Conservation (phyloP, 345 rosid species). For the Pugionium dolabratum region DNA sequence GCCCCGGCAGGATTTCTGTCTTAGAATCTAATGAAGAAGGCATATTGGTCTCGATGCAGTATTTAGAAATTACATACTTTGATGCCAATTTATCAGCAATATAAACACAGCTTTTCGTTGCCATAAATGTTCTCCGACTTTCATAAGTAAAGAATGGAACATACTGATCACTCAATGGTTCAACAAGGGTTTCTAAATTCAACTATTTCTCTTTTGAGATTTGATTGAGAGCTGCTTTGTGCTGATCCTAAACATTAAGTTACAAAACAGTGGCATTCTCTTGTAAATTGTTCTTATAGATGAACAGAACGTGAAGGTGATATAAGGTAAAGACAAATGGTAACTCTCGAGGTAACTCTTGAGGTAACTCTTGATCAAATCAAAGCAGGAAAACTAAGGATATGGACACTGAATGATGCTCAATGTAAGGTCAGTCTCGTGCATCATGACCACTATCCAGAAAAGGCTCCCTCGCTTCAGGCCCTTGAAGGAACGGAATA, state of each 20-base stretch:
- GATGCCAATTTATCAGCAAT: conserved; percentile 13
- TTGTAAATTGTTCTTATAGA: conserved; percentile 21
- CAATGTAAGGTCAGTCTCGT: conserved; percentile 15
- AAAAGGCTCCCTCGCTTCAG: conserved; percentile 41
- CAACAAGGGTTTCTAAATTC: conserved; percentile 2
- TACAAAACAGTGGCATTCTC: conserved; percentile 25
- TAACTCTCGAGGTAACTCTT: conserved; percentile 8
- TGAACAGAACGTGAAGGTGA: conserved; percentile 11
- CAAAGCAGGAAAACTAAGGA: conserved; percentile 36
- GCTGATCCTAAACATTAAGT: conserved; percentile 24
- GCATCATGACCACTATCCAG: conserved; percentile 30
- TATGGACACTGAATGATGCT: conserved; percentile 25
- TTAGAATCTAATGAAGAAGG: conserved; percentile 6
- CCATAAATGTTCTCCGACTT: neutral
- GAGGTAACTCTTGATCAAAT: conserved; percentile 16
- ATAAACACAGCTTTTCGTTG: conserved; percentile 1
- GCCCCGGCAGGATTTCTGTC: neutral
- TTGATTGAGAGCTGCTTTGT: conserved; percentile 14
- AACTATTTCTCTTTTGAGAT: conserved; percentile 2
- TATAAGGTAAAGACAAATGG: conserved; percentile 16
- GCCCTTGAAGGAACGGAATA: conserved; percentile 58
- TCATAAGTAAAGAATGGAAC: neutral
- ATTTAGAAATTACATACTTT: conserved; percentile 29
- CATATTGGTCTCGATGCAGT: conserved; percentile 23
- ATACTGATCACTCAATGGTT: neutral